These are phyloP conservation scores for Piper longum DNA, from an alignment of 164 flowering plant species.

Conservation along the genomic window DNA sequence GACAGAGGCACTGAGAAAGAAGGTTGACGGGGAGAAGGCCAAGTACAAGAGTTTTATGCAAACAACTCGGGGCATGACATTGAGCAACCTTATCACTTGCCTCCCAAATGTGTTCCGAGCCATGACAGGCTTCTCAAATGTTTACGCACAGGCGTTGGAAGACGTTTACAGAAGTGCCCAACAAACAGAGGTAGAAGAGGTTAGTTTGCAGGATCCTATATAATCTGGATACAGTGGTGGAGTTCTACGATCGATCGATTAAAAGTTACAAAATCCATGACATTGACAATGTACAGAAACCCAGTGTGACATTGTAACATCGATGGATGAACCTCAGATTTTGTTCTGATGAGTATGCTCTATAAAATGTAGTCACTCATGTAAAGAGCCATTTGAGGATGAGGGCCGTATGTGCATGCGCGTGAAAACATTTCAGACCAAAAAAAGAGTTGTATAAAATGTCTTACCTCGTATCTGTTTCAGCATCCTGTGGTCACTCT, in stretches of 20 bases:
- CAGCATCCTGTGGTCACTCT: no score
- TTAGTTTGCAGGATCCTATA: not conserved
- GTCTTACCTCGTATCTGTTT: no score
- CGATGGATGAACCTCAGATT: no score
- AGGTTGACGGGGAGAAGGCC: constrained; percentile 41
- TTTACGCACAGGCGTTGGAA: constrained; percentile 38
- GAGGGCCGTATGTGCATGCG: no score
- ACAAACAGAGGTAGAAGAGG: not conserved
- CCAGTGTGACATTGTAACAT: no score
- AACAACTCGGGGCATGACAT: constrained; percentile 39
- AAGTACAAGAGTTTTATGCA: constrained; percentile 38
- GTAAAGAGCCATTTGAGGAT: no score
- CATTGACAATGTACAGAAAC: no score
- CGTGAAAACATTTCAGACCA: no score
- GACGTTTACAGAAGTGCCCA: constrained; percentile 15
- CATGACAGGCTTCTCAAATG: constrained; percentile 41
- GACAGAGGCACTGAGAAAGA: constrained; percentile 37
- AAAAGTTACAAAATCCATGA: no score
- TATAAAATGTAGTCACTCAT: no score
- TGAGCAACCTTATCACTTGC: constrained; percentile 42
- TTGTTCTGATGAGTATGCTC: no score
- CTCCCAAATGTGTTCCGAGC: constrained; percentile 70
- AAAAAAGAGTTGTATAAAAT: no score
- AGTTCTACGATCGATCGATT: not conserved
- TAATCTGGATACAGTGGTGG: not conserved